Evolutionary conservation across 2,329 filamentous ascomycete species (phyloP).

Genomic region (Claviceps purpurea): DNA sequence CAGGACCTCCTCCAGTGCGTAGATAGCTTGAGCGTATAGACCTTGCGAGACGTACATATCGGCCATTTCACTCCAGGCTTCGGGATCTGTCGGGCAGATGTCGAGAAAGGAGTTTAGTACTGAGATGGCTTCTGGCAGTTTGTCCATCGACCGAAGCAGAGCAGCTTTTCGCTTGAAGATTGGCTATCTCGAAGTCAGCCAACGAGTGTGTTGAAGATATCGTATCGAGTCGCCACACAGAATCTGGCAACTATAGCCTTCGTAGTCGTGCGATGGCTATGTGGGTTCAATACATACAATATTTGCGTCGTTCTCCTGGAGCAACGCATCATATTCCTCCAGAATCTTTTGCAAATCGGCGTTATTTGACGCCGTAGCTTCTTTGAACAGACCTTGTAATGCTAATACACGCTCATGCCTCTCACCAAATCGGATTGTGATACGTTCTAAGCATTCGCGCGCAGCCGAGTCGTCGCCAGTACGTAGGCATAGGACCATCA

Average conservation of each 20-base stretch:
- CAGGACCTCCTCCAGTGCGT: conserved; percentile 80
- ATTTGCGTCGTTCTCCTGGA: conserved; percentile 64
- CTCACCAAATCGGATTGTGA: conserved; percentile 68
- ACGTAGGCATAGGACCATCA: conserved; percentile 70
- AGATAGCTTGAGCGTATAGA: conserved; percentile 70
- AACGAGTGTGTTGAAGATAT: no score
- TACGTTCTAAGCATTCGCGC: conserved; percentile 56
- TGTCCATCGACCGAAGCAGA: conserved; percentile 61
- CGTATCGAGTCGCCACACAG: no score
- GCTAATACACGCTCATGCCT: conserved; percentile 80
- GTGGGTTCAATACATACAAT: conserved; percentile 41
- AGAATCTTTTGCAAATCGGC: conserved; percentile 56
- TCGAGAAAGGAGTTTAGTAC: conserved; percentile 66
- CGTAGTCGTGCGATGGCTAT: no score
- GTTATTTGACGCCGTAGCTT: conserved; percentile 60
- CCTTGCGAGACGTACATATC: conserved; percentile 75
- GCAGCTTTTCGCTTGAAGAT: conserved; percentile 76
- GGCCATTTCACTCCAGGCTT: conserved; percentile 84
- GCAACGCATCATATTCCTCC: conserved; percentile 61
- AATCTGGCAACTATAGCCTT: no score
- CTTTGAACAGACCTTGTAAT: conserved; percentile 68
- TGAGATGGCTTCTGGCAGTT: conserved; percentile 56
- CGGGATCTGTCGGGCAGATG: conserved; percentile 75
- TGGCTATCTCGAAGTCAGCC: conserved; percentile 38
- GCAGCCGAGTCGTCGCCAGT: conserved; percentile 74